These are phyloP conservation scores for Rosellinia necatrix DNA, from an alignment of 2,329 filamentous ascomycete genomes.

Conservation along the genomic window DNA sequence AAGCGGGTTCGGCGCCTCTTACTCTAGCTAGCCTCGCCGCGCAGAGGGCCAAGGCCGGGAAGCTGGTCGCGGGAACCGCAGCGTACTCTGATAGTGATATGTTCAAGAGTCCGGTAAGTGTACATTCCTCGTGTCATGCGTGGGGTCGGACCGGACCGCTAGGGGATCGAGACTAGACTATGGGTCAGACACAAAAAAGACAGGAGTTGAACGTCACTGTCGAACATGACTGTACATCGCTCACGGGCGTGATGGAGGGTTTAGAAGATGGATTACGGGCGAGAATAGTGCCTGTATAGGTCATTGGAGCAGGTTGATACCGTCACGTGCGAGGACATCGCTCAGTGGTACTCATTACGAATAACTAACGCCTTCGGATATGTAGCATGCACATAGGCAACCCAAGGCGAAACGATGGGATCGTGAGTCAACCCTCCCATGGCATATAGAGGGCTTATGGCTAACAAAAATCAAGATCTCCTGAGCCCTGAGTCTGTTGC, in stretches of 20 bases:
- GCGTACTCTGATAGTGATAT: slow-evolving; percentile 78
- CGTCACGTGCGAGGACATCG: slow-evolving; percentile 3
- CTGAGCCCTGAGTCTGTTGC: slow-evolving; percentile 66
- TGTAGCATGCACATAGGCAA: slow-evolving; percentile 58
- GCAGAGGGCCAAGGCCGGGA: slow-evolving; percentile 72
- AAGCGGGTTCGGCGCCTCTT: slow-evolving; percentile 44
- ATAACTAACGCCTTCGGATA: slow-evolving; percentile 25
- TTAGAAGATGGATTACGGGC: no score
- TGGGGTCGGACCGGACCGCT: neutral
- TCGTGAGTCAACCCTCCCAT: slow-evolving; percentile 59
- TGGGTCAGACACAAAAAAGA: neutral
- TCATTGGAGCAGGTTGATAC: neutral
- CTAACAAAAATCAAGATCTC: slow-evolving; percentile 48
- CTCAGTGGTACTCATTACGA: neutral
- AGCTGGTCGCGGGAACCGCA: slow-evolving; percentile 75
- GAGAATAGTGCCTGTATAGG: neutral
- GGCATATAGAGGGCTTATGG: neutral
- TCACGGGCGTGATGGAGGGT: neutral
- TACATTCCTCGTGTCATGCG: neutral
- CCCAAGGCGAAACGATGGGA: slow-evolving; percentile 84
- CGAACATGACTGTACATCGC: neutral
- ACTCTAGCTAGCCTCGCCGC: slow-evolving; percentile 69
- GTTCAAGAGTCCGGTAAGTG: slow-evolving; percentile 75
- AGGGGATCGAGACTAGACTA: neutral
- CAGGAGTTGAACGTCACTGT: neutral